Conservation (phyloP, 1,139 yeast genomes). For the Candida glucosophila region DNA sequence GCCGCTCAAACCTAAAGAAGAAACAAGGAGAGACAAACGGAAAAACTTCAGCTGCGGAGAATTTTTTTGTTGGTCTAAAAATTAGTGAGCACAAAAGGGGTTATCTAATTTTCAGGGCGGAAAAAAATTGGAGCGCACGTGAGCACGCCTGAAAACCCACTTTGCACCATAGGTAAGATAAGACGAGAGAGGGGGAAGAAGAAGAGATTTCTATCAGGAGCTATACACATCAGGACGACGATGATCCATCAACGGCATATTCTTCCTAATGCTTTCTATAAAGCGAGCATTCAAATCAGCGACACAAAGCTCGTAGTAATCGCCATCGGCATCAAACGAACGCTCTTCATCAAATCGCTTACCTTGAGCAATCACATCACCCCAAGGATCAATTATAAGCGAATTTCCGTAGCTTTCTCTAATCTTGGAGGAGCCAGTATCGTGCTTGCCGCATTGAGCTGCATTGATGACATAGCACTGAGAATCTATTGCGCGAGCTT, state of each 20-base stretch:
- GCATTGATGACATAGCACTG: conserved; percentile 88
- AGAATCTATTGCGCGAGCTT: conserved; percentile 79
- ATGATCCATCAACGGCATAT: conserved; percentile 72
- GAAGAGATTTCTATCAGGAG: too few relatives aligned
- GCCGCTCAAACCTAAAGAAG: too few relatives aligned
- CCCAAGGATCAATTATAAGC: conserved; percentile 87
- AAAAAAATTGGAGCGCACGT: too few relatives aligned
- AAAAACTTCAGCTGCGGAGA: too few relatives aligned
- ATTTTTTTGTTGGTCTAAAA: too few relatives aligned
- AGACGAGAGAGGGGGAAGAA: too few relatives aligned
- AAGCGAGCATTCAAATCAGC: conserved; percentile 62
- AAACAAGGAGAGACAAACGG: too few relatives aligned
- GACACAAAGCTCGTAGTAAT: conserved; percentile 43
- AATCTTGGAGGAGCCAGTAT: conserved; percentile 22
- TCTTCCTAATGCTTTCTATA: conserved; percentile 42
- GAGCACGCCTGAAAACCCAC: too few relatives aligned
- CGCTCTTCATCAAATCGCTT: conserved; percentile 19
- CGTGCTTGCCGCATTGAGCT: conserved; percentile 81
- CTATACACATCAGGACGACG: conserved; percentile 54
- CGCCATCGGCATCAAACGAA: conserved; percentile 41
- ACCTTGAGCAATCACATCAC: conserved; percentile 60
- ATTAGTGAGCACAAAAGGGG: too few relatives aligned
- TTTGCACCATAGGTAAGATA: too few relatives aligned
- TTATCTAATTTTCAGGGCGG: too few relatives aligned
- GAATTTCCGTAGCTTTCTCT: conserved; percentile 78